phyloP scores from a whole-genome alignment of 306 rosid genomes.

The Sicyos baderoa region DNA sequence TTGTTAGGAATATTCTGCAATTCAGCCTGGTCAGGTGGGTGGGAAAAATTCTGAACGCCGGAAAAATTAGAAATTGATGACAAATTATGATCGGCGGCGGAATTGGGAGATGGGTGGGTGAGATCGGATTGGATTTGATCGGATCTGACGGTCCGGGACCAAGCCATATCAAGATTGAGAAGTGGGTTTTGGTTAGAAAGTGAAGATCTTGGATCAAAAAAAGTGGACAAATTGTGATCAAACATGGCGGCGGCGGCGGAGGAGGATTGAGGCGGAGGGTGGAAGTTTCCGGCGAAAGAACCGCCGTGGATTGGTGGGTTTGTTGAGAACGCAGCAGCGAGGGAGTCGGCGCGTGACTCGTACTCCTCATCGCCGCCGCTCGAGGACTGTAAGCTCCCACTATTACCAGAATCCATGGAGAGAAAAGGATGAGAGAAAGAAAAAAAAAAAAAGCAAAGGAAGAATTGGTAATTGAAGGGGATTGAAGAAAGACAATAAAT shows the following conservation, averaged over 20 bases:
- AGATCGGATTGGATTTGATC: conserved; percentile 21
- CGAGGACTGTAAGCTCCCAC: conserved; percentile 85
- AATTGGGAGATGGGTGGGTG: conserved; percentile 23
- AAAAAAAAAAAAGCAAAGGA: background rate
- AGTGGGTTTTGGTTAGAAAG: conserved; percentile 23
- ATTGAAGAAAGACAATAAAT: conserved; percentile 19
- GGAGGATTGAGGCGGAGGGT: conserved; percentile 11
- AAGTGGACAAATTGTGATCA: conserved; percentile 45
- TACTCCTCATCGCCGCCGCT: conserved; percentile 87
- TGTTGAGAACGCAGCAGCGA: conserved; percentile 38
- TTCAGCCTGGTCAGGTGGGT: background rate
- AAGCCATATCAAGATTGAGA: conserved; percentile 46
- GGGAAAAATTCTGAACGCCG: background rate
- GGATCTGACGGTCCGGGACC: conserved; percentile 46
- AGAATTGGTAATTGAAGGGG: conserved; percentile 2
- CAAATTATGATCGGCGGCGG: conserved; percentile 5
- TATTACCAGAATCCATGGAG: conserved; percentile 75
- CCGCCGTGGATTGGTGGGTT: conserved; percentile 18
- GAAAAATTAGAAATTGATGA: conserved; percentile 26
- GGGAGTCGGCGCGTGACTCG: conserved; percentile 67
- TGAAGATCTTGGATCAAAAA: conserved; percentile 44
- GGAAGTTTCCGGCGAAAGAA: conserved; percentile 21
- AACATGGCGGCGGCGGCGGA: conserved; percentile 14
- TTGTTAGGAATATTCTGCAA: conserved; percentile 10
- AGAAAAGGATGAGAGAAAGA: too few relatives aligned